Conservation (phyloP, 2,329 filamentous ascomycete species). For the Aspergillus neoniger region DNA sequence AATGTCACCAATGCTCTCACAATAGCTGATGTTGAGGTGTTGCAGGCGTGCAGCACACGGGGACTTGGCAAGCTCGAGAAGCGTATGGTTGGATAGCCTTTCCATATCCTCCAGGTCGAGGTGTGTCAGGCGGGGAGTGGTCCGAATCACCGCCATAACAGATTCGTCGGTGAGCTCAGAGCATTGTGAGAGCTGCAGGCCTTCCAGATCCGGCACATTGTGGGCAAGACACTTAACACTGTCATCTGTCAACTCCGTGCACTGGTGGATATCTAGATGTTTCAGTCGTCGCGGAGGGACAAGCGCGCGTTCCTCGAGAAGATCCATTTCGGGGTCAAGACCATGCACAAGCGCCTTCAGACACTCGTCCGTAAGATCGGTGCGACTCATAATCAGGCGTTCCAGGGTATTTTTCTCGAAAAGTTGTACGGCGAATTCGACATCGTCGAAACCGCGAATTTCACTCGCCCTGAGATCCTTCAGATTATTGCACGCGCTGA, state of each 20-base stretch:
- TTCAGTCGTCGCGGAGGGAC: constrained; percentile 77
- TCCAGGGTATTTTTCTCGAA: constrained; percentile 82
- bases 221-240: constrained; percentile 72
- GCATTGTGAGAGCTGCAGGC: constrained; percentile 79
- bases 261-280: constrained; percentile 83
- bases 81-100: constrained; percentile 71
- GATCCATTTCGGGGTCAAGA: constrained; percentile 72
- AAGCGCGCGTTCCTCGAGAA: constrained; percentile 73
- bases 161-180: constrained; percentile 71
- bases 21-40: constrained; percentile 87
- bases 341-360: constrained; percentile 76
- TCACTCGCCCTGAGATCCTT: constrained; percentile 81
- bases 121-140: constrained; percentile 75
- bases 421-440: constrained; percentile 70
- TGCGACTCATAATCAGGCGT: constrained; percentile 75
- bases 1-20: constrained; percentile 77
- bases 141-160: constrained; percentile 71
- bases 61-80: constrained; percentile 74
- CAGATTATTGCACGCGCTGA: constrained; percentile 71
- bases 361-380: constrained; percentile 73
- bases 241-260: constrained; percentile 68
- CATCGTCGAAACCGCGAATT: constrained; percentile 74
- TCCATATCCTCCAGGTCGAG: constrained; percentile 86
- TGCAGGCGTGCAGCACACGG: constrained; percentile 71
- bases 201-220: constrained; percentile 77